These are phyloP conservation scores for Quercus rubra DNA, from an alignment of 306 rosid species.

Conservation along the genomic window DNA sequence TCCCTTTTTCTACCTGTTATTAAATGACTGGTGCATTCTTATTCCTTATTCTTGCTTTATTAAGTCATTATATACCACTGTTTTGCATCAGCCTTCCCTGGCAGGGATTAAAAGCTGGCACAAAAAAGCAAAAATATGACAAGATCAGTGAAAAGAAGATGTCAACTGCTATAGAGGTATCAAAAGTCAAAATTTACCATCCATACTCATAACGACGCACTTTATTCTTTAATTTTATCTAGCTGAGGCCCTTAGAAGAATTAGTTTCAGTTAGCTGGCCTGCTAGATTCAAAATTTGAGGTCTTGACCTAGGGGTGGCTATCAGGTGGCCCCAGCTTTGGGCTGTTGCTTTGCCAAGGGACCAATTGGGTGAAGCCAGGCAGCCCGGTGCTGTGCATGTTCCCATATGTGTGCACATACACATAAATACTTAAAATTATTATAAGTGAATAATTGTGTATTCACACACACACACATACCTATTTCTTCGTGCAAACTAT, in stretches of 20 bases:
- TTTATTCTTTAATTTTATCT: neutral
- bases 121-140: constrained; percentile 93
- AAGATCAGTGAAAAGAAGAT: constrained; percentile 95
- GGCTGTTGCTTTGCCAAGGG: constrained; percentile 8
- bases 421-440: neutral
- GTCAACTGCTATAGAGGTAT: constrained; percentile 92
- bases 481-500: neutral
- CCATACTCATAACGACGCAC: neutral
- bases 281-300: constrained; percentile 3
- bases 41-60: constrained; percentile 9
- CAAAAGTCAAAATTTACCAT: constrained; percentile 15
- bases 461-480: neutral
- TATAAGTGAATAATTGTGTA: neutral
- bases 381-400: neutral
- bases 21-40: constrained; percentile 21
- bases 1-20: constrained; percentile 15
- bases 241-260: constrained; percentile 7
- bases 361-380: neutral
- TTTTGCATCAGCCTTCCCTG: constrained; percentile 84
- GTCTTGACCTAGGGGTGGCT: constrained; percentile 7
- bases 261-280: neutral
- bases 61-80: constrained; percentile 15
- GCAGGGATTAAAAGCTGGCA: constrained; percentile 99
- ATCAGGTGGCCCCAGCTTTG: neutral
- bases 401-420: neutral